Conservation (phyloP, 768 basidiomycete genomes). For the Leccinum subtestaceum region DNA sequence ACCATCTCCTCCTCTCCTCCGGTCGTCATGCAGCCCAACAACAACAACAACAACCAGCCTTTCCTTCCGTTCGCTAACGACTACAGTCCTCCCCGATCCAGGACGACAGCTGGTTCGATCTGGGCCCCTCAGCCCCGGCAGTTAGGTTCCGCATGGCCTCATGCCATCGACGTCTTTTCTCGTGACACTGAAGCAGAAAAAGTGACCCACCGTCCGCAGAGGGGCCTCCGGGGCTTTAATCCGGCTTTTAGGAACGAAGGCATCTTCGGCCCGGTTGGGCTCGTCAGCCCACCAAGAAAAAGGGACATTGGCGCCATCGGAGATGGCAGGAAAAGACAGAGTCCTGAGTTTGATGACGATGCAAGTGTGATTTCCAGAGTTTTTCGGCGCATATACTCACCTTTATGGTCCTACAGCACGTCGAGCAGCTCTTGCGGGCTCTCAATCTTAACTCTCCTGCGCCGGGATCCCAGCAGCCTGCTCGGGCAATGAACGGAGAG, state of each 20-base stretch:
- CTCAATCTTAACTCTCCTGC: slow-evolving; percentile 78
- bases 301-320: slow-evolving; percentile 70
- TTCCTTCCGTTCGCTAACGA: slow-evolving; percentile 38
- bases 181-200: slow-evolving; percentile 49
- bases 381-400: slow-evolving; percentile 32
- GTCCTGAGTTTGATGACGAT: slow-evolving; percentile 54
- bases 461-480: slow-evolving; percentile 44
- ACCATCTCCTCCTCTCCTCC: slow-evolving; percentile 33
- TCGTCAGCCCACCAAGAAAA: slow-evolving; percentile 38
- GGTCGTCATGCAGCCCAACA: slow-evolving; percentile 27
- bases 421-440: slow-evolving; percentile 77
- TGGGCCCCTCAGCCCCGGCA: slow-evolving; percentile 83
- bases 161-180: slow-evolving; percentile 59
- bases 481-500: slow-evolving; percentile 44
- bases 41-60: slow-evolving; percentile 19
- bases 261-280: slow-evolving; percentile 58
- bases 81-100: slow-evolving; percentile 39
- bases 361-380: slow-evolving; percentile 24
- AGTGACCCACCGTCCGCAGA: slow-evolving; percentile 33
- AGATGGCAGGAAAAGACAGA: slow-evolving; percentile 68
- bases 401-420: slow-evolving; percentile 48
- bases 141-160: slow-evolving; percentile 65
- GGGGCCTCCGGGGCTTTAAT: slow-evolving; percentile 18
- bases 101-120: slow-evolving; percentile 55
- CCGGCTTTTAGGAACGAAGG: slow-evolving; percentile 47